Evolutionary conservation across 1,284 basidiomycete species (phyloP).

Genomic region (Ceratobasidium sp.): DNA sequence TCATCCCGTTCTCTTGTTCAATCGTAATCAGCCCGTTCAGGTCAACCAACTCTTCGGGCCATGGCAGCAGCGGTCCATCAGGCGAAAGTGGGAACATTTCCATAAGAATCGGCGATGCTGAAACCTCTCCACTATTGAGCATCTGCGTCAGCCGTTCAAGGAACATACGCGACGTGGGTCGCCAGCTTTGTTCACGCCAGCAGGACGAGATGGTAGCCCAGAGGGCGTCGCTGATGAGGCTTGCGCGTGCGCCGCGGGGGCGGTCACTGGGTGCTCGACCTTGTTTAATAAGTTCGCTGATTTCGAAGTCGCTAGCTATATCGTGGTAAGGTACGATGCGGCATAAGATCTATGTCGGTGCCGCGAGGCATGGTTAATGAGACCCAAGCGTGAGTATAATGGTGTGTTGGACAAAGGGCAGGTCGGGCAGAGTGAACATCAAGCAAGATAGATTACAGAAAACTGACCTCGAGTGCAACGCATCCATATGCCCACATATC

Average conservation of each 20-base stretch:
- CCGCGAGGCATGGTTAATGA: not conserved
- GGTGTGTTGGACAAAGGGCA: not conserved
- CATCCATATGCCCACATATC: slow-evolving; percentile 38
- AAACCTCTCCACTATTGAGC: slow-evolving; percentile 24
- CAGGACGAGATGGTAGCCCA: not conserved
- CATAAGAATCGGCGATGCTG: not conserved
- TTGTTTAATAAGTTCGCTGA: not conserved
- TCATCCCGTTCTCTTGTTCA: not conserved
- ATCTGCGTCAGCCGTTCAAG: slow-evolving; percentile 24
- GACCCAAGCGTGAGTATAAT: not conserved
- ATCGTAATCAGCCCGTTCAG: not conserved
- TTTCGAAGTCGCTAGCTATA: not conserved
- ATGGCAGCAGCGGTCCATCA: not conserved
- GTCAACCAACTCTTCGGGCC: slow-evolving; percentile 12
- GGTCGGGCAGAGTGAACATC: no score
- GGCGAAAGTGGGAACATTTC: not conserved
- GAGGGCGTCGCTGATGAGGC: slow-evolving; percentile 26
- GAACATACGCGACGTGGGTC: slow-evolving; percentile 18
- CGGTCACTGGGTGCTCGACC: not conserved
- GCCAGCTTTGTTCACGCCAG: slow-evolving; percentile 17
- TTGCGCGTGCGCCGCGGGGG: slow-evolving; percentile 2
- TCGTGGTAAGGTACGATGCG: slow-evolving; percentile 17
- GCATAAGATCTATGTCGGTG: slow-evolving; percentile 13
- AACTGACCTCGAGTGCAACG: slow-evolving; percentile 10
- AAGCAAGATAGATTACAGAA: no score